A percentile compares a stretch with the other conserved stretches of the same genome.
Conservation (phyloP, 1,284 basidiomycete species). For the Leccinum angustisporum region DNA sequence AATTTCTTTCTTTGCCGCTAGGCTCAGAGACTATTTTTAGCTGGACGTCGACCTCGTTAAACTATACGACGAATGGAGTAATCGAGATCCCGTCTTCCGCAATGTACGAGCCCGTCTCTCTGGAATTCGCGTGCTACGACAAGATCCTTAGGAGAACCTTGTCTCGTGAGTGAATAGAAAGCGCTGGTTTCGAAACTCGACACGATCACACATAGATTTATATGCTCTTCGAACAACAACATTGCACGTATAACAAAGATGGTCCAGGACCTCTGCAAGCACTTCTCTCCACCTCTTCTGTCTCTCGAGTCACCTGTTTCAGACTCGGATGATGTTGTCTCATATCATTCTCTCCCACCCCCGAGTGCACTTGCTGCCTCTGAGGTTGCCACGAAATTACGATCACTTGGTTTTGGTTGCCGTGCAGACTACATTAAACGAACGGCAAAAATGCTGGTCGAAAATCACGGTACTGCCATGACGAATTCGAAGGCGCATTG, state of each 20-base stretch:
- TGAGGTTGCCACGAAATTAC: conserved; percentile 66
- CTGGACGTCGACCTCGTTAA: conserved; percentile 73
- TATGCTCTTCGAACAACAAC: conserved; percentile 98
- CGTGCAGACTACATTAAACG: conserved; percentile 88
- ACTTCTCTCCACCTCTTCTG: conserved; percentile 69
- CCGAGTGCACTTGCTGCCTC: conserved; percentile 65
- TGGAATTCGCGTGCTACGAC: conserved; percentile 77
- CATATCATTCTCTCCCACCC: conserved; percentile 85
- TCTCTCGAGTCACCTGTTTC: conserved; percentile 46
- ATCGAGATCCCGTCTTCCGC: conserved; percentile 75
- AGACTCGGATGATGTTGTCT: conserved; percentile 28
- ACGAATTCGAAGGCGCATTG: conserved; percentile 7
- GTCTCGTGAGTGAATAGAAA: conserved; percentile 66
- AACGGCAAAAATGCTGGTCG: conserved; percentile 79
- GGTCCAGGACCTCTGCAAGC: conserved; percentile 71
- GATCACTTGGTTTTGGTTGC: conserved; percentile 92
- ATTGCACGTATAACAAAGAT: conserved; percentile 90
- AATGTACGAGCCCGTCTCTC: conserved; percentile 60
- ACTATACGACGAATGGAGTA: conserved; percentile 81
- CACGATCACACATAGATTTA: conserved; percentile 64
- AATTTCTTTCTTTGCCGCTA: conserved; percentile 23
- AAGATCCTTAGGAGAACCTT: conserved; percentile 96
- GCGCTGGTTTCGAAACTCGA: conserved; percentile 7
- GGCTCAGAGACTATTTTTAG: conserved; percentile 91
- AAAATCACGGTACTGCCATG: conserved; percentile 42